A percentile compares a stretch with the other conserved stretches of the same genome.
Evolutionary conservation across 352 stramenopile genomes (phyloP).

Genomic region (Pythium rishiriense): DNA sequence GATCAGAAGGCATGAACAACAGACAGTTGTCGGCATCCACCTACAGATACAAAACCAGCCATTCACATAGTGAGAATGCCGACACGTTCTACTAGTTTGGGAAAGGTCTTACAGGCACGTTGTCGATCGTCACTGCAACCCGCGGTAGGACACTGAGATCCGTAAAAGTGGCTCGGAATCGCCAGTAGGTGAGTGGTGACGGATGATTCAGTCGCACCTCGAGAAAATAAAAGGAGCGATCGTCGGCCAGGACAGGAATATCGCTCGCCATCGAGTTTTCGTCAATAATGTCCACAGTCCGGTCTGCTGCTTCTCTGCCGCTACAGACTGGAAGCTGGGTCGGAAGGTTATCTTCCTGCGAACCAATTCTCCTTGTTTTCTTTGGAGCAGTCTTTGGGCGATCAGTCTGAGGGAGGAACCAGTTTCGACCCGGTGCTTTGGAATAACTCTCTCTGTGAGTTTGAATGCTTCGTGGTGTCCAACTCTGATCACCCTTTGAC

Average conservation of each 20-base stretch:
- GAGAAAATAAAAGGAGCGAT: constrained; percentile 51
- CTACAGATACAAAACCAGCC: constrained; percentile 27
- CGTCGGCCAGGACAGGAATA: constrained; percentile 16
- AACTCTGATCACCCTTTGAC: no score
- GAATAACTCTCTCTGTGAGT: no score
- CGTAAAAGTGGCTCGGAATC: constrained; percentile 48
- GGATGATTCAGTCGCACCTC: constrained; percentile 51
- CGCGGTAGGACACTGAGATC: constrained; percentile 34
- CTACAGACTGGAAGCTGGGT: not conserved
- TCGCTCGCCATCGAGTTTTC: no score
- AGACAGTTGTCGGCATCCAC: constrained; percentile 47
- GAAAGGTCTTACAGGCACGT: constrained; percentile 39
- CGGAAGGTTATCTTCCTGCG: not conserved
- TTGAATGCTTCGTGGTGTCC: not conserved
- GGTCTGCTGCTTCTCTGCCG: no score
- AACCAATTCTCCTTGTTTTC: constrained; percentile 6
- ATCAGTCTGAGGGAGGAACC: constrained; percentile 7
- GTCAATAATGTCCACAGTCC: no score
- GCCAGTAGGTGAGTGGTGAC: constrained; percentile 37
- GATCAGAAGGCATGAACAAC: constrained; percentile 29
- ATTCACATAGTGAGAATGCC: no score
- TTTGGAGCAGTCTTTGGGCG: not conserved
- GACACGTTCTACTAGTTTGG: no score
- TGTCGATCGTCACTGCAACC: constrained; percentile 37
- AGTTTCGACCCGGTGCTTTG: constrained; percentile 21